Base-by-base conservation (phyloP, 2,329 filamentous ascomycete genomes). In the Corynespora cassiicola region DNA sequence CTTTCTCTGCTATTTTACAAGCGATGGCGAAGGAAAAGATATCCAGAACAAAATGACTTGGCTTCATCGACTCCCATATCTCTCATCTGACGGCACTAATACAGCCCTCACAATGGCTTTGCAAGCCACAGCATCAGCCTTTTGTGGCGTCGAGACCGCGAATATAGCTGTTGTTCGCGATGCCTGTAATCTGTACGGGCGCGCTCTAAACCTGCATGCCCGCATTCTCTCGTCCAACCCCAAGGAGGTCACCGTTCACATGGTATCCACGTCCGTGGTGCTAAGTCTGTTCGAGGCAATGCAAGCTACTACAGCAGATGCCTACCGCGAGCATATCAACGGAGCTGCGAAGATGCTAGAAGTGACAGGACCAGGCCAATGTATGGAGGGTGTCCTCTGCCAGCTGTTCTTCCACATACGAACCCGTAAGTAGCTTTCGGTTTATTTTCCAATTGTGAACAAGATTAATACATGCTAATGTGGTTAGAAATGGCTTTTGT, bases 241-340 rank as follows among this genome's bases (percentile, higher is more conserved):
- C 42, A 6, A 39, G 26, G 41, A 47, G 6, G 28, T 61, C n/a
- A 62, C 59, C 0, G 31, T 60, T n/a, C 59, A 62, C 17, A 61
- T 61, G 51, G 45, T 65, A 4, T 65, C 54, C 3, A 65, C 61
- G 6, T 56, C 55, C 8, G 53, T 65, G 3, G 42, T 65, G 15
- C 46, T 65, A 7, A 60, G 56, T 14, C 46, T 65, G 10, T 65
- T 64, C 26, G 62, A 66, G 25, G 54, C 59, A 4, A 63, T 65
- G 57, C 52, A 56, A 14, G 42, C 54, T 3, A 65, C 63, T 5
- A 59, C 50, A 7, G 44, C 52, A 7, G 42, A 54, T 10, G 60
- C 54, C 3, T 66, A 65, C 36, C 47, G 53, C n/a, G 40, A 50
- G 14, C 61, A 66, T 27, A 51, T 65, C 20, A 45, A 51, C 16